phyloP scores from a whole-genome alignment of 257 asterid genomes.

The Scutellaria galericulata region DNA sequence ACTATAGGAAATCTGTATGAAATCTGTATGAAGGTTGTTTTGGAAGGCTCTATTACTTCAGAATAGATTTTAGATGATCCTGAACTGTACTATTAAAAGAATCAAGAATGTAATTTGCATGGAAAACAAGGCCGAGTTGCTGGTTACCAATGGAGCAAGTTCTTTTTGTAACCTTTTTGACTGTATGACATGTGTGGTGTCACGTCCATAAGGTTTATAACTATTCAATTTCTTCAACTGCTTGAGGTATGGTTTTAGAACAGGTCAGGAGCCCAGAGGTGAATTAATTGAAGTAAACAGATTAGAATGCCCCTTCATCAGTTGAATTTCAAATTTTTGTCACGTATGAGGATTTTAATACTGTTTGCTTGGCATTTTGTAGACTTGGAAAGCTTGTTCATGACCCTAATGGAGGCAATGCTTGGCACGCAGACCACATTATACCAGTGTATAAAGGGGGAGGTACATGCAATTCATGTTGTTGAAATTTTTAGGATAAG shows the following conservation, averaged over 20 bases:
- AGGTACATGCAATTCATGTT: constrained; percentile 51
- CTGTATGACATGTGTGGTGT: not conserved
- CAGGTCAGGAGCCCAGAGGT: not conserved
- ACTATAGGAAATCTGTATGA: too few relatives aligned
- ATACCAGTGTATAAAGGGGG: constrained; percentile 91
- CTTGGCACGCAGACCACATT: constrained; percentile 99
- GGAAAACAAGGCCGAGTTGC: constrained; percentile 8
- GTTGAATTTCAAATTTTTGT: constrained; percentile 15
- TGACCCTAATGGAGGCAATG: constrained; percentile 85
- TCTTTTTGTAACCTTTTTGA: not conserved
- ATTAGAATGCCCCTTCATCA: not conserved
- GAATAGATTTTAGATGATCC: too few relatives aligned
- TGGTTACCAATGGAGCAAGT: not conserved
- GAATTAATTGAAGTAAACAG: not conserved
- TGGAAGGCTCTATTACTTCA: too few relatives aligned
- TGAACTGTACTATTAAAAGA: not conserved
- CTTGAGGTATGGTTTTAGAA: constrained; percentile 32
- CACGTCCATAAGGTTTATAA: not conserved
- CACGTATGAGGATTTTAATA: constrained; percentile 15
- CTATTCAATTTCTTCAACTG: constrained; percentile 21
- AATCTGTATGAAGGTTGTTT: too few relatives aligned
- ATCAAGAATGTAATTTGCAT: constrained; percentile 1
- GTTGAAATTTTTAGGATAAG: constrained; percentile 15
- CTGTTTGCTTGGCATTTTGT: constrained; percentile 39
- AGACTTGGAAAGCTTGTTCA: constrained; percentile 77